phyloP scores from a whole-genome alignment of 768 basidiomycete genomes.

The Trametes coccinea region DNA sequence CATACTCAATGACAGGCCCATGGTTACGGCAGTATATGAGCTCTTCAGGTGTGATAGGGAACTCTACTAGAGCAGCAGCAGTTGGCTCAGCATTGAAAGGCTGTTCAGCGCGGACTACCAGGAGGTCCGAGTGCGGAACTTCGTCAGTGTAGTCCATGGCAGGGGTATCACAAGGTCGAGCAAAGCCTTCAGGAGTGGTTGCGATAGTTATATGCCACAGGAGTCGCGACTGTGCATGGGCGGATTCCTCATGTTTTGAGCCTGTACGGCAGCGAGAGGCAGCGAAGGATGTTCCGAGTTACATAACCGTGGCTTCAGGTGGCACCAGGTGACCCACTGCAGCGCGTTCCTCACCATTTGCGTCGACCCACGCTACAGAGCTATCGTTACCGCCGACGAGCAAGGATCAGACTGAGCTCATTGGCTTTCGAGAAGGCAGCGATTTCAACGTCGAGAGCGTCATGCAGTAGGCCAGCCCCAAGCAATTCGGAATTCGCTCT shows the following conservation, averaged over 20 bases:
- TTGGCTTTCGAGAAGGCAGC: not conserved
- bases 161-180: not conserved
- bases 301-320: conserved; percentile 17
- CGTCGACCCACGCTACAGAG: not conserved
- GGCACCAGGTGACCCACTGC: conserved; percentile 13
- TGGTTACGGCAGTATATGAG: conserved; percentile 76
- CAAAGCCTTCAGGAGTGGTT: no score
- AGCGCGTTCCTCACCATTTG: not conserved
- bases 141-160: conserved; percentile 34
- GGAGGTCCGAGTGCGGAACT: conserved; percentile 48
- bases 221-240: no score
- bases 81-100: conserved; percentile 76
- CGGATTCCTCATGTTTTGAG: not conserved
- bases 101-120: conserved; percentile 44
- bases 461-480: not conserved
- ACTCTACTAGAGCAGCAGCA: conserved; percentile 54
- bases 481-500: not conserved
- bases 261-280: conserved; percentile 10
- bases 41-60: conserved; percentile 59
- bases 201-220: no score
- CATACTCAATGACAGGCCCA: conserved; percentile 55
- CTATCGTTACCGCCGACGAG: not conserved
- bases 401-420: not conserved
- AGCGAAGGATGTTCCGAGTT: conserved; percentile 12
- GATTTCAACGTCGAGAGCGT: not conserved